Conservation (phyloP, 2,329 filamentous ascomycete species). For the Knufia petricola region DNA sequence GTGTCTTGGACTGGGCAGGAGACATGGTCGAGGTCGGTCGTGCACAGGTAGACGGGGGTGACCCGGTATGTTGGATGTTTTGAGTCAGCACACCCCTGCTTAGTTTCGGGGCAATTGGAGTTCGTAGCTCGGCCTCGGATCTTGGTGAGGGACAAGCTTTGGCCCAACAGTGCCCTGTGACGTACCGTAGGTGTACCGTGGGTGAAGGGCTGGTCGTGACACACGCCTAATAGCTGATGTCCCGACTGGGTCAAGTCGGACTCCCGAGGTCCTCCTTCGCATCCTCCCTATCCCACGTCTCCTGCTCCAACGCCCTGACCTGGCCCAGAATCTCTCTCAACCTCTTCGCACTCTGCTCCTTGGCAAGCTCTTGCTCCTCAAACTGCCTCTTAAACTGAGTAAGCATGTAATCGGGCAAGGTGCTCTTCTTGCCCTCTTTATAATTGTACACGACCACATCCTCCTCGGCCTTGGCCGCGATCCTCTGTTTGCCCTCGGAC, state of each 20-base stretch:
- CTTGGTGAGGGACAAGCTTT: no score
- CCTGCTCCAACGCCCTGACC: slow-evolving; percentile 56
- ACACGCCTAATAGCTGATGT: no score
- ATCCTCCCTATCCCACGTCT: slow-evolving; percentile 62
- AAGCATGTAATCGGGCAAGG: slow-evolving; percentile 52
- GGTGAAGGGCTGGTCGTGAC: no score
- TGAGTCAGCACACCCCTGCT: no score
- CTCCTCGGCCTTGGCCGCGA: slow-evolving; percentile 65
- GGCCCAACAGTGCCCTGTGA: no score
- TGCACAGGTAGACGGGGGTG: no score
- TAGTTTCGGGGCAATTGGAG: no score
- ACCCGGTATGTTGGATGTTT: no score
- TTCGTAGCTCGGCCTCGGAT: no score
- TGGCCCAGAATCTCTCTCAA: slow-evolving; percentile 49
- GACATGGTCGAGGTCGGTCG: not conserved
- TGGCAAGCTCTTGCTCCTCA: slow-evolving; percentile 52
- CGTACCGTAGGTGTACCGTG: no score
- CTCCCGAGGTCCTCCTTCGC: slow-evolving; percentile 61
- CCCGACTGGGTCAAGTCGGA: slow-evolving; percentile 25
- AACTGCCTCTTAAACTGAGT: slow-evolving; percentile 51
- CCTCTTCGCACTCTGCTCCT: slow-evolving; percentile 41
- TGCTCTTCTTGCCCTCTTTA: slow-evolving; percentile 44
- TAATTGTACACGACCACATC: slow-evolving; percentile 76
- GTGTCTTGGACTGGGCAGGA: not conserved
- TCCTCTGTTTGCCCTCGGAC: slow-evolving; percentile 63